phyloP scores from a whole-genome alignment of 257 asterid species.

The Petunia axillaris region DNA sequence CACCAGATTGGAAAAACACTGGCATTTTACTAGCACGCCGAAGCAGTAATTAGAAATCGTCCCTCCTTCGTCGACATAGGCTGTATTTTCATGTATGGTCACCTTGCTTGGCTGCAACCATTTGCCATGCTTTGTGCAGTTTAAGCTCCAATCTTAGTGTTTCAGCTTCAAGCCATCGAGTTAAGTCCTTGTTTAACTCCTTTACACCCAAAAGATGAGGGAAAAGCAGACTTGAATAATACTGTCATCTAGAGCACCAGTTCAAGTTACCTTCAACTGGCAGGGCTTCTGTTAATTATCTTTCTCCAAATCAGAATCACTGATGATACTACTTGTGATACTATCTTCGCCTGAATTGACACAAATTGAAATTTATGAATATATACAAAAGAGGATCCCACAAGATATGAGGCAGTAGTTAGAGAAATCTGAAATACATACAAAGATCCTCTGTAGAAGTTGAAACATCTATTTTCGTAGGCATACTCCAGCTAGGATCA shows the following conservation, averaged over 20 bases:
- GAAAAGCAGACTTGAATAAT: slow-evolving; percentile 19
- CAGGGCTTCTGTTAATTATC: slow-evolving; percentile 73
- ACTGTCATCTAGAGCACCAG: background rate
- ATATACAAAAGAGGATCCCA: background rate
- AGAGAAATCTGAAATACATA: slow-evolving; percentile 36
- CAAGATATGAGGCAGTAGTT: slow-evolving; percentile 7
- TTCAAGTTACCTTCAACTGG: slow-evolving; percentile 65
- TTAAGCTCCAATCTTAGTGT: slow-evolving; percentile 93
- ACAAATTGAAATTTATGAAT: slow-evolving; percentile 29
- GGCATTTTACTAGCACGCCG: background rate
- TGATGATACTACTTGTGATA: slow-evolving; percentile 36
- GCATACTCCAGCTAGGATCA: slow-evolving; percentile 50
- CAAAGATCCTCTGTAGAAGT: slow-evolving; percentile 96
- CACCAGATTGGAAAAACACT: background rate
- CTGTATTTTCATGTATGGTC: slow-evolving; percentile 41
- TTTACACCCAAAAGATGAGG: slow-evolving; percentile 37
- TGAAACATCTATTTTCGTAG: slow-evolving; percentile 60
- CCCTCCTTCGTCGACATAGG: slow-evolving; percentile 97
- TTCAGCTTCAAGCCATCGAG: slow-evolving; percentile 87
- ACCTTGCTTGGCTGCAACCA: slow-evolving; percentile 55
- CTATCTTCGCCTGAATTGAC: slow-evolving; percentile 32
- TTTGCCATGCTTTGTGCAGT: slow-evolving; percentile 82
- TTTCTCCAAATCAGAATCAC: slow-evolving; percentile 56
- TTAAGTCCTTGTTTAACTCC: slow-evolving; percentile 84
- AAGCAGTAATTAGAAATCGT: background rate